Evolutionary conservation across 2,329 filamentous ascomycete genomes (phyloP), one percentile per base, ranked within the genome.

Genomic region (Fusarium phyllophilum): DNA sequence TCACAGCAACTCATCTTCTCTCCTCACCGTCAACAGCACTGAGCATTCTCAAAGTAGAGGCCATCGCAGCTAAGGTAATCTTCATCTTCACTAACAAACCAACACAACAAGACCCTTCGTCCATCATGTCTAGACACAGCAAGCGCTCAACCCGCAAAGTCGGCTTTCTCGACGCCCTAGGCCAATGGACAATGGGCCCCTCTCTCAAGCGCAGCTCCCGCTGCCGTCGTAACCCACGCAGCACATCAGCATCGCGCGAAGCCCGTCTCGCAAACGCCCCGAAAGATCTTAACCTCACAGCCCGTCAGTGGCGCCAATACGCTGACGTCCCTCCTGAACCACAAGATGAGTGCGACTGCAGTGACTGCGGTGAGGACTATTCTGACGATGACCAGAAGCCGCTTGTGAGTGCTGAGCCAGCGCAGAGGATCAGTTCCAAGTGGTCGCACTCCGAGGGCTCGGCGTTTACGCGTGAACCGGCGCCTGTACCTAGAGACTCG

Each of bases 91-190:
- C n/a, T 56, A 22, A 39, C 61, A 36, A 36, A 33, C n/a, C 41
- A 52, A 44, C 51, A 33, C 34, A 18, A 10, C 49, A 54, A 24
- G 18, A 13, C 34, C 2, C 24, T 26, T 38, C 20, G 0, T 22
- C 54, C 46, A 45, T 55, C 29, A 71, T 71, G 68, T 7, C 56
- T 45, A 34, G 48, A 51, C 31, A 51, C 12, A 34, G 18, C 24
- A 61, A 36, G 31, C 39, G 18, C 38, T 51, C 34, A 3, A 59
- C 36, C 12, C 60, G 49, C 12, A 29, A 41, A 17, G 11, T 15
- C 14, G 18, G 22, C 18, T 75, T 75, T 22, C 39, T 75, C 3
- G 73, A 74, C 18, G 46, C 63, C 12, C 45, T 75, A 8, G 73
- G 66, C 2, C 31, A 64, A 9, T 65, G 60, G 45, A 54, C 66